These are phyloP conservation scores for Chrysochromulina tobinii DNA, from an alignment of 78 protist genomes.

Conservation along the genomic window DNA sequence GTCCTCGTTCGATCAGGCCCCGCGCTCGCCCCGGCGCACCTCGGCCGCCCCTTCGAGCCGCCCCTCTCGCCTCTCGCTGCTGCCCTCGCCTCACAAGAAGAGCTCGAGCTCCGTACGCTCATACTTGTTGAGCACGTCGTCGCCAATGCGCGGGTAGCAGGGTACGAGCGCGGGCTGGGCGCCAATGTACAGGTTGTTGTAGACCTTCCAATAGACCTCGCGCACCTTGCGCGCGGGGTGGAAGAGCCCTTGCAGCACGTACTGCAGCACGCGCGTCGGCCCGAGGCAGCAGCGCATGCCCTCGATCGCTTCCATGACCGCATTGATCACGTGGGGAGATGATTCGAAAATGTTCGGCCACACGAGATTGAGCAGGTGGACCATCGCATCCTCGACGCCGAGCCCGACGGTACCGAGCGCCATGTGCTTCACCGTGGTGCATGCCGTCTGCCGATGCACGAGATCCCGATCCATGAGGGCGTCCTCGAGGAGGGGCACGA, in stretches of 20 bases:
- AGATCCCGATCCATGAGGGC: conserved; percentile 98
- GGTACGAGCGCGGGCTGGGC: conserved; percentile 63
- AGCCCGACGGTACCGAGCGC: conserved; percentile 86
- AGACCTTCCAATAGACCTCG: conserved; percentile 97
- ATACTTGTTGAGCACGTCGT: conserved; percentile 41
- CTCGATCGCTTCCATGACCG: conserved; percentile 96
- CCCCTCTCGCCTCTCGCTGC: too few relatives aligned
- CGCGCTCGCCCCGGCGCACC: too few relatives aligned
- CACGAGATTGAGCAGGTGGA: conserved; percentile 95
- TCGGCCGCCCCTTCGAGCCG: too few relatives aligned
- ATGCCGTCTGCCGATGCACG: conserved; percentile 97
- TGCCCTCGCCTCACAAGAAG: conserved; percentile 8
- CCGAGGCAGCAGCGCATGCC: conserved; percentile 94
- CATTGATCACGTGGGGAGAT: conserved; percentile 97
- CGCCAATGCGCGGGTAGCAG: conserved; percentile 57
- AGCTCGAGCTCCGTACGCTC: conserved; percentile 20
- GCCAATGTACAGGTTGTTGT: conserved; percentile 92
- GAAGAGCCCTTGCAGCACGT: conserved; percentile 72
- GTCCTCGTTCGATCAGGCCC: too few relatives aligned
- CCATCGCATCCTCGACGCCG: conserved; percentile 94
- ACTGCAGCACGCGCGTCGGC: conserved; percentile 80
- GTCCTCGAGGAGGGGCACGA: conserved; percentile 95
- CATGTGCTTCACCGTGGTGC: conserved; percentile 73
- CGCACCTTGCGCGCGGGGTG: conserved; percentile 92
- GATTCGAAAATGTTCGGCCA: conserved; percentile 99